Percentiles rank a stretch among this genome's conserved stretches.
These are phyloP conservation scores for Suillus clintonianus DNA, from an alignment of 768 basidiomycete species.

Conservation along the genomic window DNA sequence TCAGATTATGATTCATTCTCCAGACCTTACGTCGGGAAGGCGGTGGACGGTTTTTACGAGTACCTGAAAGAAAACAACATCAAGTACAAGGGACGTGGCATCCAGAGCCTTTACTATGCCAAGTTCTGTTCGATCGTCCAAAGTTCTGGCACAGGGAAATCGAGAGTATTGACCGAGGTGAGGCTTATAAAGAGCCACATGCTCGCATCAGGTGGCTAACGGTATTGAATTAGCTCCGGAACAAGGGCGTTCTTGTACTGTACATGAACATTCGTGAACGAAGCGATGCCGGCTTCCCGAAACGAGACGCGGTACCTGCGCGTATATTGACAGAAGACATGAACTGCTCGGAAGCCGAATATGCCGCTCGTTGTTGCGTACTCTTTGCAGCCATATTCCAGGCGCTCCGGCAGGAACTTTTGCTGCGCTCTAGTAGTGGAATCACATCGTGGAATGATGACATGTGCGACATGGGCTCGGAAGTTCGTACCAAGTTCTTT, in stretches of 20 bases:
- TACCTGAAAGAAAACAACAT: constrained; percentile 15
- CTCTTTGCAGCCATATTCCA: constrained; percentile 19
- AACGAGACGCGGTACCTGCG: constrained; percentile 13
- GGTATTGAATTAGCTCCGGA: constrained; percentile 6
- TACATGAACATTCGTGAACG: constrained; percentile 16
- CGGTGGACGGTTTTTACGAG: constrained; percentile 18
- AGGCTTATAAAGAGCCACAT: neutral
- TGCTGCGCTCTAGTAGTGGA: too few species aligned
- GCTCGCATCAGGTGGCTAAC: neutral
- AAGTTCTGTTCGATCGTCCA: constrained; percentile 16
- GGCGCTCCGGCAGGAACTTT: neutral
- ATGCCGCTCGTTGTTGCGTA: constrained; percentile 7
- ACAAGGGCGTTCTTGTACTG: constrained; percentile 13
- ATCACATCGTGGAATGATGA: neutral
- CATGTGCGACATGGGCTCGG: neutral
- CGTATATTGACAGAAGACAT: constrained; percentile 11
- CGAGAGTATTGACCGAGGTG: constrained; percentile 14
- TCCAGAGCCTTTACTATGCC: neutral
- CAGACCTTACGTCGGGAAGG: constrained; percentile 1
- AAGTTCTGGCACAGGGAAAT: constrained; percentile 24
- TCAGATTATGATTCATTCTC: neutral
- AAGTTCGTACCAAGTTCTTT: neutral
- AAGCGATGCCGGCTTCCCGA: constrained; percentile 11
- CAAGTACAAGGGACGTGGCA: neutral
- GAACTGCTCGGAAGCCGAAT: neutral